Evolutionary conservation across 2,329 filamentous ascomycete genomes (phyloP), one percentile per base, ranked within the genome.

Genomic region (Arthrobotrys iridis): DNA sequence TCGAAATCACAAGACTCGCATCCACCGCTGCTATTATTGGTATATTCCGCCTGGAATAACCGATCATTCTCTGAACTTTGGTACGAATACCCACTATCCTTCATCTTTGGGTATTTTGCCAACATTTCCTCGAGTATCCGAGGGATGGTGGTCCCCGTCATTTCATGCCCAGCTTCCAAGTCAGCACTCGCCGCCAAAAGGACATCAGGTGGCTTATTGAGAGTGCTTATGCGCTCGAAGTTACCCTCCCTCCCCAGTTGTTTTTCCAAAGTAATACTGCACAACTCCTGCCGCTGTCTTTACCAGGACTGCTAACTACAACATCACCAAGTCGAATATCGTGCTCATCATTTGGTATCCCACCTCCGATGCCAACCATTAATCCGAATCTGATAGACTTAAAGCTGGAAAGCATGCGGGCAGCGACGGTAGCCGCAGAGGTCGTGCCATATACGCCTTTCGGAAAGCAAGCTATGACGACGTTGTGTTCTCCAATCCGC

Each of bases 391-490:
- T 64, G 35, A 80, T 77, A 26, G 55, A 76, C 4, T 78, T 77
- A 33, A 81, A 81, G 0, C 72, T 78, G 41, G 78, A 77, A 0
- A 70, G 46, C 18, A 81, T 68, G 33, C 80, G 77, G 1, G 77
- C 77, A 1, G 78, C 78, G n/a, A 80, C 79, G 8, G 60, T 77
- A 7, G 79, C 78, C 0, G 80, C 79, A 5, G 77, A 70, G 0
- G 77, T 77, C 45, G 79, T 80, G 0, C 80, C 80, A 35, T 79
- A 76, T 13, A 45, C 68, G 1, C 79, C 77, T 0, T 37, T 37
- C 20, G 79, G 77, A 1, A 80, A 78, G 26, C 79, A 81, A 0
- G 80, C 79, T 11, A 81, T 75, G 6, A 80, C 78, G 11, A 80
- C 58, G 22, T 79, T 76, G 33, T 81, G 78, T 28, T 78, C 77